Percentiles rank a stretch among this genome's conserved stretches.
Evolutionary conservation across 257 asterid species (phyloP).

Genomic region (Mitragyna speciosa): DNA sequence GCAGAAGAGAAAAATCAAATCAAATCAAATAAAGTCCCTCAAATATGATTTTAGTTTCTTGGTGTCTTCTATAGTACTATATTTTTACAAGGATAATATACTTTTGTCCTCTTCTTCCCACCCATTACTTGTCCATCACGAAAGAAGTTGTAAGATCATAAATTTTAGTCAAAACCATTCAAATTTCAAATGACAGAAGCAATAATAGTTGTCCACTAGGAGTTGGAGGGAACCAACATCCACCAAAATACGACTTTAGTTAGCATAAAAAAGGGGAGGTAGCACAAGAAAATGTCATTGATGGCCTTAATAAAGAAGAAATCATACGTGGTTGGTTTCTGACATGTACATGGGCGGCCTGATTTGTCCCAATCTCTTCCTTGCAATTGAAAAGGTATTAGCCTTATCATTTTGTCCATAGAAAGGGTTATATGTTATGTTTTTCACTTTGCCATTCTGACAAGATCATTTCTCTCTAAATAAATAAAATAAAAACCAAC

Average conservation of each 20-base stretch:
- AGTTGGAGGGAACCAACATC: neutral
- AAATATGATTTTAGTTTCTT: neutral
- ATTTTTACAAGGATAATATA: neutral
- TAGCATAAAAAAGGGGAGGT: neutral
- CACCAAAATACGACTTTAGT: neutral
- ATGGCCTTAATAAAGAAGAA: neutral
- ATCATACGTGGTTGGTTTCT: neutral
- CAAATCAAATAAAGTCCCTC: neutral
- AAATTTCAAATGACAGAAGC: neutral
- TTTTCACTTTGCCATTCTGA: neutral
- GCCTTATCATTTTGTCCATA: neutral
- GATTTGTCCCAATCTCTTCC: constrained; percentile 8
- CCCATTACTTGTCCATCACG: neutral
- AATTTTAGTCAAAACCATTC: neutral
- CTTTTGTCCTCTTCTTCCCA: neutral
- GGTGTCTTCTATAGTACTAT: neutral
- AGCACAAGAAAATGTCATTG: constrained; percentile 4
- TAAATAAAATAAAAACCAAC: too few species aligned
- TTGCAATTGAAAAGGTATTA: neutral
- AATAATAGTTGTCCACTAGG: neutral
- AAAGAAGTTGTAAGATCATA: neutral
- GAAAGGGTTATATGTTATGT: neutral
- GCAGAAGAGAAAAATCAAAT: neutral
- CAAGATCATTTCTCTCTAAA: neutral
- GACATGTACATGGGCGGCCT: neutral